phyloP scores from a whole-genome alignment of 805 yeast genomes.

The Deakozyma indianensis region DNA sequence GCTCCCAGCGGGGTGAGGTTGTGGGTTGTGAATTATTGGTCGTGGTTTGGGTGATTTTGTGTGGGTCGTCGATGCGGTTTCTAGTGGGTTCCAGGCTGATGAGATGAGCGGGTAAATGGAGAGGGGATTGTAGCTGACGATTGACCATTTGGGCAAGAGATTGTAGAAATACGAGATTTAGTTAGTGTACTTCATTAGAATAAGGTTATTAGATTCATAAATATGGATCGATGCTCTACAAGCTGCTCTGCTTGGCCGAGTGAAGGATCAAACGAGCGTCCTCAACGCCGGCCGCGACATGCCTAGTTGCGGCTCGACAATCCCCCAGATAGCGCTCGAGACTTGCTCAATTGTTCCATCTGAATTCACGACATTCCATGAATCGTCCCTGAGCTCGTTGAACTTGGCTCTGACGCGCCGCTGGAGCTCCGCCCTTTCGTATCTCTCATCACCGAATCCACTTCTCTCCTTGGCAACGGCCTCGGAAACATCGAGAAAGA shows the following conservation, averaged over 20 bases:
- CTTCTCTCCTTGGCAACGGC: slow-evolving; percentile 34
- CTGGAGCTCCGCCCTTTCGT: slow-evolving; percentile 68
- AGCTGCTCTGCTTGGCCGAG: no score
- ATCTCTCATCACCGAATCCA: slow-evolving; percentile 91
- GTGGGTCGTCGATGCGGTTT: no score
- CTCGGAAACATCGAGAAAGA: slow-evolving; percentile 55
- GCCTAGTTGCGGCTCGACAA: neutral
- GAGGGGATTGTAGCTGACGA: no score
- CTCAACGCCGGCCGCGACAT: neutral
- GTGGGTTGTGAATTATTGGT: no score
- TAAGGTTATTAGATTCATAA: no score
- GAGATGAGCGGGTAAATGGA: no score
- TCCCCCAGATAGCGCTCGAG: slow-evolving; percentile 28
- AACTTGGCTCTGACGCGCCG: slow-evolving; percentile 51
- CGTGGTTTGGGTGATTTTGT: no score
- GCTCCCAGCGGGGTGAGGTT: no score
- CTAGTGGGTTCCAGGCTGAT: no score
- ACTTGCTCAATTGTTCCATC: slow-evolving; percentile 49
- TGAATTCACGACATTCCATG: slow-evolving; percentile 42
- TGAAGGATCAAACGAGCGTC: no score
- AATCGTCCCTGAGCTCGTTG: slow-evolving; percentile 18
- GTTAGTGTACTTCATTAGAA: no score
- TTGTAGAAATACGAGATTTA: neutral
- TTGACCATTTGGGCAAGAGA: neutral
- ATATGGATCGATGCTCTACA: no score